Evolutionary conservation across 1,139 yeast species (phyloP), one percentile per base, ranked within the genome.

Genomic region (Kodamaea plutei): DNA sequence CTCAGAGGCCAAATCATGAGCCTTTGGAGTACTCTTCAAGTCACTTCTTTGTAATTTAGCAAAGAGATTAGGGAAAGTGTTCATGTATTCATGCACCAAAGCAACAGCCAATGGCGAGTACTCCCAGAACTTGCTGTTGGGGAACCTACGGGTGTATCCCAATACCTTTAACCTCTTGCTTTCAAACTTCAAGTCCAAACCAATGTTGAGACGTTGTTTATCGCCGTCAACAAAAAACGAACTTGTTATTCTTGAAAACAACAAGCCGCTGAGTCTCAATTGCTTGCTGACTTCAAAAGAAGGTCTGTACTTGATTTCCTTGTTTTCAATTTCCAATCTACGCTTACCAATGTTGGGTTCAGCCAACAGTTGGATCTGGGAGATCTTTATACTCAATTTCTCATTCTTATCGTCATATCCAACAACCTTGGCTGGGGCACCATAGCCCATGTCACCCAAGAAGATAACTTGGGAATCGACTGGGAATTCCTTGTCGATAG

Each of bases 371-470:
- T 68, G 65, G 35, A 72, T 72, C 48, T 76, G 73, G 26, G 70
- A 64, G 20, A 67, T 62, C 34, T 63, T 59, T 13, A 82, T 73
- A 31, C 78, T 71, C 34, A 81, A 56, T 37, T 74, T 75, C 34
- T 76, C 58, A 28, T 71, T 62, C 8, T 58, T 58, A 14, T 65
- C 68, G 25, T 73, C 65, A 40, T 76, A 73, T 1, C 85, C 95
- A 31, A 70, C 76, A 29, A 91, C 74, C 15, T 69, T 69, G 9
- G 93, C 89, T 30, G 94, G 83, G 16, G 87, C 73, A 29, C 98
- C 98, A 52, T 85, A 91, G 3, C 89, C 94, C 58, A 79, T 78
- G 23, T 83, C 88, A 23, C 97, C 95, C 39, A 91, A 65, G 52
- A 85, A 85, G n/a, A 89, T 74, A 23, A 80, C 91, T 35, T 76